Percentiles rank a stretch among this genome's conserved stretches.
These are phyloP conservation scores for Stagonosporopsis chrysanthemi DNA, from an alignment of 2,329 filamentous ascomycete species.

Conservation along the genomic window DNA sequence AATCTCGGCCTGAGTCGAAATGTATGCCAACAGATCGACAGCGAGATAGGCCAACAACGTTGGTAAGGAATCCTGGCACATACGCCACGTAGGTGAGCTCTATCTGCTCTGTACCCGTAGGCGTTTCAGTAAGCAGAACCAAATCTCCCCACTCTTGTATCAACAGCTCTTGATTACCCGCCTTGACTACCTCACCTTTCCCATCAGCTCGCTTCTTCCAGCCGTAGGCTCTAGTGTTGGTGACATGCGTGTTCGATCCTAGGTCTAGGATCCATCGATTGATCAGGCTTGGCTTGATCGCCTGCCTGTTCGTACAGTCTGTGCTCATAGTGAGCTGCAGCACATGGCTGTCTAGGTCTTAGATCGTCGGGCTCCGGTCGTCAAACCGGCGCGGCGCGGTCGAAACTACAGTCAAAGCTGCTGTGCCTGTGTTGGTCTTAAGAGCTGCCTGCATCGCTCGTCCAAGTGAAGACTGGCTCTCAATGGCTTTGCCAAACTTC, in stretches of 20 bases:
- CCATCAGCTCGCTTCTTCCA: constrained; percentile 1
- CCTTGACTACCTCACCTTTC: constrained; percentile 8
- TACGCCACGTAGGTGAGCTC: constrained; percentile 16
- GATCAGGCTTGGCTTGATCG: constrained; percentile 2
- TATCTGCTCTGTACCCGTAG: not conserved
- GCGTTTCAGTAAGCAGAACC: not conserved
- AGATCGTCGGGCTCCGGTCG: constrained; percentile 1
- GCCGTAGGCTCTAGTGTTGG: not conserved
- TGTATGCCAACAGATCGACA: constrained; percentile 13
- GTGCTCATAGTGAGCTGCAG: constrained; percentile 10
- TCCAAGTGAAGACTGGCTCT: constrained; percentile 6
- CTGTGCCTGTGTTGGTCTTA: not conserved
- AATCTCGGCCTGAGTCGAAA: constrained; percentile 17
- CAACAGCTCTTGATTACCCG: constrained; percentile 5
- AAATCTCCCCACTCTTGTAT: constrained; percentile 2
- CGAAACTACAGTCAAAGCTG: not conserved
- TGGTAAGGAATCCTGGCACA: constrained; percentile 15
- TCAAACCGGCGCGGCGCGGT: constrained; percentile 2
- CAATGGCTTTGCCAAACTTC: constrained; percentile 5
- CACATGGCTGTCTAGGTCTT: constrained; percentile 1
- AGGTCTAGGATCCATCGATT: not conserved
- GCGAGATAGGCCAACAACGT: constrained; percentile 12
- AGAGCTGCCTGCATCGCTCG: no score
- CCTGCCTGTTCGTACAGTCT: constrained; percentile 10
- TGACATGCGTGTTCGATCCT: not conserved